Base-by-base conservation (phyloP, 2,329 filamentous ascomycete species). In the Fusarium coicis region DNA sequence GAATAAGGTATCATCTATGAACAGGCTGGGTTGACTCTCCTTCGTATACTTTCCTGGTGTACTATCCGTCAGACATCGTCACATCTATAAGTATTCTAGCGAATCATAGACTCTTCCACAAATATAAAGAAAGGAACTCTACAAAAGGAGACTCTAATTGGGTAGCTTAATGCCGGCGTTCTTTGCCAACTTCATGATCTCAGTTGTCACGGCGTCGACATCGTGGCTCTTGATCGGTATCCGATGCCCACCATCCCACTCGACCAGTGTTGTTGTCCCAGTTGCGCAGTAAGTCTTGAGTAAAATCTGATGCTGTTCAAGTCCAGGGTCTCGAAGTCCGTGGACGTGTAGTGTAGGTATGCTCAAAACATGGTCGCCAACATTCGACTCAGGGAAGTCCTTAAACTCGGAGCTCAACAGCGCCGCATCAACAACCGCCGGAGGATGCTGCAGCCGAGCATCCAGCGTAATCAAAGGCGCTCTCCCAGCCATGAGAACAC, bases 221-320 rank as follows among this genome's bases (percentile, higher is more conserved):
- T 95, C 93, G 36, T 81, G 82, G 28, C 82, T 84, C 84, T 92
- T 93, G 66, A 95, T 86, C 4, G 93, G 92, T 54, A 96, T 84
- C 10, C 93, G 83, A 79, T 96, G 93, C 3, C 85, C 87, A 0
- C 92, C 93, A 64, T 93, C 87, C 93, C 93, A 95, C 79, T 94
- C 91, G 3, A 95, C 80, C 50, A 94, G 69, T 43, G 81, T 85
- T 10, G 87, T 83, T 6, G 83, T 88, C 0, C 84, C 86, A 15
- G 83, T 77, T 55, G 89, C 84, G 77, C 90, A 93, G 79, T 91
- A 94, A 57, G 87, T 81, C 14, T 88, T 80, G 56, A 90, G 77
- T 73, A 95, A 76, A 62, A 84, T 62, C 39, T 76, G 59, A 19
- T 83, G 82, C 49, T 89, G 80, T 58, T 88, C 83, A 54, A 95